Evolutionary conservation across 2,329 filamentous ascomycete species (phyloP).

Genomic region (Aureobasidium sp.): DNA sequence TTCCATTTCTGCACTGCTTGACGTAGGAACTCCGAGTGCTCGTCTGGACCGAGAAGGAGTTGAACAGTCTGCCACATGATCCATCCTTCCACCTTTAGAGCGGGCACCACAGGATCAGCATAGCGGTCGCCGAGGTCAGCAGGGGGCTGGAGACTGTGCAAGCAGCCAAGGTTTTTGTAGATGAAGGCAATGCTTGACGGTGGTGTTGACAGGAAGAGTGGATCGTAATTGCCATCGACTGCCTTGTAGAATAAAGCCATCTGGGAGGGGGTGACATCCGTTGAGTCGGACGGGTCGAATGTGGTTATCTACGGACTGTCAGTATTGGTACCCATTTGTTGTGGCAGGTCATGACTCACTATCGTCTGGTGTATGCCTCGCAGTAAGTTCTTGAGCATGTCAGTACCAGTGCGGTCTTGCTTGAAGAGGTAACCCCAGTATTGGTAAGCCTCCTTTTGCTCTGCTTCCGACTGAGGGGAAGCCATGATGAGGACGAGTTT

Average conservation of each 20-base stretch:
- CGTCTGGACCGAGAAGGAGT: constrained; percentile 85
- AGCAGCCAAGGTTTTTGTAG: constrained; percentile 91
- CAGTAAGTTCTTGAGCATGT: constrained; percentile 50
- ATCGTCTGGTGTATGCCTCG: constrained; percentile 53
- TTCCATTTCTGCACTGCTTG: constrained; percentile 82
- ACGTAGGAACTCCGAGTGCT: constrained; percentile 87
- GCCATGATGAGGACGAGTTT: not conserved
- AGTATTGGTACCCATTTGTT: not conserved
- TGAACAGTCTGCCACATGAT: constrained; percentile 96
- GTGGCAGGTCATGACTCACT: constrained; percentile 32
- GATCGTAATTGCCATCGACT: constrained; percentile 52
- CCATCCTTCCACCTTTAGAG: constrained; percentile 85
- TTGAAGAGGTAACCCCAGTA: constrained; percentile 59
- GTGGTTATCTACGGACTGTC: constrained; percentile 22
- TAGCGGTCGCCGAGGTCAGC: constrained; percentile 68
- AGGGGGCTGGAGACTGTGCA: constrained; percentile 81
- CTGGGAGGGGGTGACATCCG: constrained; percentile 54
- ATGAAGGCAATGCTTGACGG: constrained; percentile 86
- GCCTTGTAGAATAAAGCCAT: constrained; percentile 56
- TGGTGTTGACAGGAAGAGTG: constrained; percentile 81
- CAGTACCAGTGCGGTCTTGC: constrained; percentile 56
- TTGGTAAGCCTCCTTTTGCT: constrained; percentile 48
- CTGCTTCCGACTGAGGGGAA: constrained; percentile 23
- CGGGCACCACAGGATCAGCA: constrained; percentile 79
- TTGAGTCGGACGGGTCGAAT: constrained; percentile 47